Evolutionary conservation across 2,329 filamentous ascomycete genomes (phyloP).

Genomic region (Salinomyces thailandicus): DNA sequence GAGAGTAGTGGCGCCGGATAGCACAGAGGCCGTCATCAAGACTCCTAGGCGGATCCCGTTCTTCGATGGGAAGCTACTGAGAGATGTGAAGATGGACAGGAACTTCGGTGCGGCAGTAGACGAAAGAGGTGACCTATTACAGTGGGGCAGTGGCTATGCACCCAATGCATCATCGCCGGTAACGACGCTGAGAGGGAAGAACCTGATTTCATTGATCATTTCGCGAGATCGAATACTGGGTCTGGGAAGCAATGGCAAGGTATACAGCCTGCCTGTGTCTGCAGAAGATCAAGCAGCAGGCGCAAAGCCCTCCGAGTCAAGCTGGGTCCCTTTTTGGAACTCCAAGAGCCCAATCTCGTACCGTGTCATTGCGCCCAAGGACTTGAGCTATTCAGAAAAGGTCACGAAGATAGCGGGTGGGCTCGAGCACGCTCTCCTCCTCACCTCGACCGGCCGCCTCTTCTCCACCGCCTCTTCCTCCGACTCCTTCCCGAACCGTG

Average conservation of each 20-base stretch:
- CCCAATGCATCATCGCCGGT: constrained; percentile 52
- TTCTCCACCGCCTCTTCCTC: constrained; percentile 80
- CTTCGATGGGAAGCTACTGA: constrained; percentile 74
- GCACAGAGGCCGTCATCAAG: constrained; percentile 65
- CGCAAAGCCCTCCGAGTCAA: constrained; percentile 51
- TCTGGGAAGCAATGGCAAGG: constrained; percentile 59
- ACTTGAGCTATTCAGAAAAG: constrained; percentile 58
- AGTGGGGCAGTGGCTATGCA: constrained; percentile 79
- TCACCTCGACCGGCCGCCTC: constrained; percentile 75
- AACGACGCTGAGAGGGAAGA: constrained; percentile 67
- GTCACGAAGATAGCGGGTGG: constrained; percentile 66
- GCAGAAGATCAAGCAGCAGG: constrained; percentile 58
- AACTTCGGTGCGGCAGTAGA: constrained; percentile 78
- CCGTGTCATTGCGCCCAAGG: constrained; percentile 56
- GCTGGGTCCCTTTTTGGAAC: constrained; percentile 68
- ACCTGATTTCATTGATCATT: constrained; percentile 64
- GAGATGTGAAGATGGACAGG: constrained; percentile 76
- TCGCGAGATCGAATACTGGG: constrained; percentile 77
- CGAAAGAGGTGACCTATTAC: constrained; percentile 77
- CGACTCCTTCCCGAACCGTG: constrained; percentile 65
- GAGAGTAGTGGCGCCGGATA: constrained; percentile 74
- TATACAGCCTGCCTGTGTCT: constrained; percentile 77
- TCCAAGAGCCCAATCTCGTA: constrained; percentile 53
- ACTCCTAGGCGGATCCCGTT: constrained; percentile 65
- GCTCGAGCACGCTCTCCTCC: constrained; percentile 72